Evolutionary conservation across 805 yeast species (phyloP).

Genomic region (Lachancea mirantina): DNA sequence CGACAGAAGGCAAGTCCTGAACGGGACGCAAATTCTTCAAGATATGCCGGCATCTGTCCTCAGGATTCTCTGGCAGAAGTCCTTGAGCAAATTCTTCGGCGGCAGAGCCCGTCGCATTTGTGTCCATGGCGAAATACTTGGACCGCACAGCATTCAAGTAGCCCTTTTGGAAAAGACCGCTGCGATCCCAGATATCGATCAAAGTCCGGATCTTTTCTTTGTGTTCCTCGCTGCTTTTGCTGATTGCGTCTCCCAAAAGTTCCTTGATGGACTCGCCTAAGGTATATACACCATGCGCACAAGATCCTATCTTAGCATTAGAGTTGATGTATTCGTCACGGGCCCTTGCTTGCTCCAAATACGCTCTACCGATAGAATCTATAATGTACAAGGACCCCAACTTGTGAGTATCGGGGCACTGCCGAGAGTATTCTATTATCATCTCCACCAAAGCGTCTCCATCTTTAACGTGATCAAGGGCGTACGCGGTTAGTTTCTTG

Average conservation of each 20-base stretch:
- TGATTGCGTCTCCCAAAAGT: constrained; percentile 55
- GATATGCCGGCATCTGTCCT: constrained; percentile 25
- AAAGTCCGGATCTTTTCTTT: constrained; percentile 73
- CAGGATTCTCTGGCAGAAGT: constrained; percentile 44
- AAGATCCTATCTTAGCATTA: constrained; percentile 61
- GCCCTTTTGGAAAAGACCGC: constrained; percentile 62
- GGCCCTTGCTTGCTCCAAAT: constrained; percentile 64
- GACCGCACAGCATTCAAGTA: constrained; percentile 49
- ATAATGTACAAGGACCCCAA: constrained; percentile 86
- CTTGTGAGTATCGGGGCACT: constrained; percentile 72
- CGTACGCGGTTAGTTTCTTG: constrained; percentile 72
- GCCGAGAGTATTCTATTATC: constrained; percentile 46
- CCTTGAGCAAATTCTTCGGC: constrained; percentile 36
- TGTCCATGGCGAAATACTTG: constrained; percentile 41
- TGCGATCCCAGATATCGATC: constrained; percentile 87
- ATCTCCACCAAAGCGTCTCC: constrained; percentile 24
- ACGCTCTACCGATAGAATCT: constrained; percentile 86
- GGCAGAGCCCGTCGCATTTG: constrained; percentile 34
- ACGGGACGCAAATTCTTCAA: constrained; percentile 20
- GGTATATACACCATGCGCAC: constrained; percentile 62
- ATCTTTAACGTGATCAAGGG: constrained; percentile 54
- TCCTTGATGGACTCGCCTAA: constrained; percentile 58
- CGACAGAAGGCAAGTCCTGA: constrained; percentile 15
- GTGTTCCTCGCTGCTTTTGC: constrained; percentile 48
- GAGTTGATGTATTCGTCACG: constrained; percentile 40